Percentiles rank a stretch among this genome's conserved stretches.
Conservation (phyloP, 805 yeast species). For the Kodamaea jinghongensis region DNA sequence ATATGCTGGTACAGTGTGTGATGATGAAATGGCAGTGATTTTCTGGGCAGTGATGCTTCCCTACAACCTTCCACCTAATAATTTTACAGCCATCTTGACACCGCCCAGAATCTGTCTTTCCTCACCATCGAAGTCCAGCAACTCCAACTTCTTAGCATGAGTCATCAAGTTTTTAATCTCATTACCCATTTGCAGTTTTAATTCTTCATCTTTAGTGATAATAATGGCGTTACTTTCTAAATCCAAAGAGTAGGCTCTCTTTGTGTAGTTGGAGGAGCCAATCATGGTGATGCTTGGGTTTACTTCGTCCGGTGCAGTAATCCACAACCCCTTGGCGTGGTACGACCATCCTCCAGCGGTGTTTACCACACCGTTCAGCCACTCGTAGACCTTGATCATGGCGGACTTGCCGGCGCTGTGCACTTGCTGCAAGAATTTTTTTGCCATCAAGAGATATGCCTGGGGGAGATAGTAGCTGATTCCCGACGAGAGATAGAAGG, state of each 20-base stretch:
- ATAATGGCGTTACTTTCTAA: conserved; percentile 84
- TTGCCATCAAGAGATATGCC: conserved; percentile 78
- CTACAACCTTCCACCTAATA: conserved; percentile 56
- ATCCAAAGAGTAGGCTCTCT: conserved; percentile 83
- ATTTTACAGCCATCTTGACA: conserved; percentile 63
- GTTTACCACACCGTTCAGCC: conserved; percentile 85
- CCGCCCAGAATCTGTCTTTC: conserved; percentile 58
- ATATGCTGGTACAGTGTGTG: not conserved
- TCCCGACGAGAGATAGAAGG: conserved; percentile 84
- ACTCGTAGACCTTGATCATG: conserved; percentile 64
- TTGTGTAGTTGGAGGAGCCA: conserved; percentile 93
- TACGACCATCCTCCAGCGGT: conserved; percentile 91
- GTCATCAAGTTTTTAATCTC: conserved; percentile 63
- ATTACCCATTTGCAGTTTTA: conserved; percentile 53
- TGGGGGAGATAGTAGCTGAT: conserved; percentile 78
- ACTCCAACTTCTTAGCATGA: conserved; percentile 50
- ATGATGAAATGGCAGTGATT: not conserved
- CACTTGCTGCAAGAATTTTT: conserved; percentile 59
- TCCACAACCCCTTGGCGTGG: conserved; percentile 96
- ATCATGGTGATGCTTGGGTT: conserved; percentile 74
- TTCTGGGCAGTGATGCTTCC: not conserved
- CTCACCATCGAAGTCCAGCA: conserved; percentile 60
- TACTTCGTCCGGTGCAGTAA: conserved; percentile 53
- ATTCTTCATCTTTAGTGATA: conserved; percentile 61
- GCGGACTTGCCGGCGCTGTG: conserved; percentile 37